Percentiles rank a stretch among this genome's conserved stretches.
phyloP scores from a whole-genome alignment of 2,329 filamentous ascomycete species.

The Raffaelea albimanens region DNA sequence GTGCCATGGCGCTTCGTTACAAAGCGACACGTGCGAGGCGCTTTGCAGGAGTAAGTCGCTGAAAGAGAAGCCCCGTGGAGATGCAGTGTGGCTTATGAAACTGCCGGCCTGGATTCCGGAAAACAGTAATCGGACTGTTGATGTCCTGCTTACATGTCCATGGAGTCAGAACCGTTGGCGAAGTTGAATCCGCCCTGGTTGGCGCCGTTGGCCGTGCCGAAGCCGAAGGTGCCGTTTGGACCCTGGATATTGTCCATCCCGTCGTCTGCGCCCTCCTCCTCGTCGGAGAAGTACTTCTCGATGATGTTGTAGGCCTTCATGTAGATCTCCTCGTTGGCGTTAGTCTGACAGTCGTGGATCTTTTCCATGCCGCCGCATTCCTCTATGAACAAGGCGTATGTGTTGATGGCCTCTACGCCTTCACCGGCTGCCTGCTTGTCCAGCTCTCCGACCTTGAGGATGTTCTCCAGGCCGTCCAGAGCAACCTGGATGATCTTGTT shows the following conservation, averaged over 20 bases:
- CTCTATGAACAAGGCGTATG: conserved; percentile 95
- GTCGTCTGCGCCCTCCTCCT: conserved; percentile 88
- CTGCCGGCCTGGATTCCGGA: neutral
- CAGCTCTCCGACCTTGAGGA: conserved; percentile 97
- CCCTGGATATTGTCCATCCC: conserved; percentile 61
- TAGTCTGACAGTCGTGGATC: conserved; percentile 99
- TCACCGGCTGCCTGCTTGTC: conserved; percentile 85
- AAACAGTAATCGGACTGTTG: neutral
- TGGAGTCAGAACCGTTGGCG: conserved; percentile 58
- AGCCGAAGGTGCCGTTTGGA: conserved; percentile 66
- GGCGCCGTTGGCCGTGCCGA: conserved; percentile 55
- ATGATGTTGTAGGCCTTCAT: conserved; percentile 99
- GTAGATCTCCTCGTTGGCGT: conserved; percentile 99
- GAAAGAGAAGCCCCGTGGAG: too few species aligned
- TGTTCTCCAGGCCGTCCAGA: conserved; percentile 95
- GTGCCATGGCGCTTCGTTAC: too few species aligned
- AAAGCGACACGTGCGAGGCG: too few species aligned
- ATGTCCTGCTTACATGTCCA: conserved; percentile 48
- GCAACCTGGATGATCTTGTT: conserved; percentile 99
- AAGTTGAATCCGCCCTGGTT: conserved; percentile 85
- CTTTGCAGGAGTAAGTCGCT: too few species aligned
- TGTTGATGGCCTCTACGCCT: conserved; percentile 75
- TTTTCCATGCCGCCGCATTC: conserved; percentile 99
- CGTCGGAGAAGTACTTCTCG: conserved; percentile 99
- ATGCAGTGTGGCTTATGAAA: too few species aligned